A percentile compares a stretch with the other conserved stretches of the same genome.
phyloP scores from a whole-genome alignment of 1,284 basidiomycete species.

The Boletus semigastroideus region DNA sequence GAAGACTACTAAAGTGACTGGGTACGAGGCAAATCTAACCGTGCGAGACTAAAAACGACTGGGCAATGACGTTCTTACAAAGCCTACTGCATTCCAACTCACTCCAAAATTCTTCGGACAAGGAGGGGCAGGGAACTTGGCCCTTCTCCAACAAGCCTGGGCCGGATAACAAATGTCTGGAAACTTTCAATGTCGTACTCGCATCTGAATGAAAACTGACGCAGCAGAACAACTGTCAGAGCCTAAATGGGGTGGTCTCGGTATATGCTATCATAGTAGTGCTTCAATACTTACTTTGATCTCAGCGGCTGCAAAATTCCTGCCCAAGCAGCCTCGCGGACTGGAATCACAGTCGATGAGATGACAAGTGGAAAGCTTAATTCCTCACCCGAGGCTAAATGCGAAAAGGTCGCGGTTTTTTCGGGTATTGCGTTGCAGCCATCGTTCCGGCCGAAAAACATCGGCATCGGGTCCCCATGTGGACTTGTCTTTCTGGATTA shows the following conservation, averaged over 20 bases:
- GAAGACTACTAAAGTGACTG: neutral
- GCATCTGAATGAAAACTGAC: conserved; percentile 51
- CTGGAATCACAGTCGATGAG: conserved; percentile 32
- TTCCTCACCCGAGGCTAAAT: conserved; percentile 53
- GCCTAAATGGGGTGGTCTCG: conserved; percentile 34
- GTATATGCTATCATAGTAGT: neutral
- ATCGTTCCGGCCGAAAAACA: conserved; percentile 56
- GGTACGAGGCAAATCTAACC: neutral
- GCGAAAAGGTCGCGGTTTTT: conserved; percentile 48
- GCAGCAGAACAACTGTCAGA: conserved; percentile 47
- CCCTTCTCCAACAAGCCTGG: conserved; percentile 49
- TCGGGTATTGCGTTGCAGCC: conserved; percentile 43
- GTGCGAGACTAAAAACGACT: neutral
- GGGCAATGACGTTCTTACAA: neutral
- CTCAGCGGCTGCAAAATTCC: conserved; percentile 52
- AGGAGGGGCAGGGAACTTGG: conserved; percentile 54
- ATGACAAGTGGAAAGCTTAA: neutral
- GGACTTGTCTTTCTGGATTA: conserved; percentile 50
- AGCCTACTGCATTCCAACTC: conserved; percentile 3
- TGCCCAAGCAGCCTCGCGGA: conserved; percentile 56
- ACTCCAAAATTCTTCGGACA: conserved; percentile 37
- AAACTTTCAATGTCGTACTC: conserved; percentile 53
- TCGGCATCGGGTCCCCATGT: conserved; percentile 59
- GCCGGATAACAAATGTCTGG: conserved; percentile 62
- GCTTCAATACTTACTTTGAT: conserved; percentile 46